Conservation (phyloP, 2,329 filamentous ascomycete genomes). For the Penicillium sclerotiorum region DNA sequence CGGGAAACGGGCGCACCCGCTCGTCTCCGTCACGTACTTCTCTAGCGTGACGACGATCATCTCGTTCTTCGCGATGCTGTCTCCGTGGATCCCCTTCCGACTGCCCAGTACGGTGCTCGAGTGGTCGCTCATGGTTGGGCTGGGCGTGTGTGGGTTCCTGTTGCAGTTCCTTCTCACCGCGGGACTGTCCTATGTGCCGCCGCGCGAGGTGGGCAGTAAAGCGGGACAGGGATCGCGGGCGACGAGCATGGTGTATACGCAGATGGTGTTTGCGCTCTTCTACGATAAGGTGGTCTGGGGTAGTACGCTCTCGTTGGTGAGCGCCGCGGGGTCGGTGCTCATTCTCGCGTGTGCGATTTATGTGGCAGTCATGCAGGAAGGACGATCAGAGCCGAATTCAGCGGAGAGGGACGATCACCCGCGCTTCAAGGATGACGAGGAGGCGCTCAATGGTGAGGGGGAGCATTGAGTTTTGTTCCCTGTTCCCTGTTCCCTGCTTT, state of each 20-base stretch:
- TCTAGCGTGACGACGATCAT: constrained; percentile 70
- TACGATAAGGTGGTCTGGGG: constrained; percentile 68
- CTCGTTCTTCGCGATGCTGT: constrained; percentile 61
- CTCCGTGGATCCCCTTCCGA: constrained; percentile 59
- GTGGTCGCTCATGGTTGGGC: constrained; percentile 68
- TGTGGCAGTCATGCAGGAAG: constrained; percentile 60
- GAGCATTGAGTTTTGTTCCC: constrained; percentile 14
- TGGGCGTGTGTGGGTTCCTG: constrained; percentile 75
- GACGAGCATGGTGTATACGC: constrained; percentile 69
- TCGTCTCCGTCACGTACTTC: constrained; percentile 89
- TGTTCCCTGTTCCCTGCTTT: too few species aligned
- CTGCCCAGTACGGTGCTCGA: constrained; percentile 58
- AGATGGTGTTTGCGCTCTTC: constrained; percentile 69
- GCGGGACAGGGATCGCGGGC: constrained; percentile 49
- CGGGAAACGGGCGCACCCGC: constrained; percentile 74
- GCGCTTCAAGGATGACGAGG: constrained; percentile 14
- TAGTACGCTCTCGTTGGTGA: constrained; percentile 58
- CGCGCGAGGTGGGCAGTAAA: constrained; percentile 33
- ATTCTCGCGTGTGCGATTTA: constrained; percentile 69
- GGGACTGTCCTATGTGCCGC: constrained; percentile 72
- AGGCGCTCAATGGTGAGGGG: constrained; percentile 2
- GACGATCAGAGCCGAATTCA: not conserved
- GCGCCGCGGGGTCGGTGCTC: constrained; percentile 63
- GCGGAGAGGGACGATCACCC: constrained; percentile 2
- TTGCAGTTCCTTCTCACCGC: constrained; percentile 86